Evolutionary conservation across 2,329 filamentous ascomycete species (phyloP).

Genomic region (Cylindrodendrum hubeiense): DNA sequence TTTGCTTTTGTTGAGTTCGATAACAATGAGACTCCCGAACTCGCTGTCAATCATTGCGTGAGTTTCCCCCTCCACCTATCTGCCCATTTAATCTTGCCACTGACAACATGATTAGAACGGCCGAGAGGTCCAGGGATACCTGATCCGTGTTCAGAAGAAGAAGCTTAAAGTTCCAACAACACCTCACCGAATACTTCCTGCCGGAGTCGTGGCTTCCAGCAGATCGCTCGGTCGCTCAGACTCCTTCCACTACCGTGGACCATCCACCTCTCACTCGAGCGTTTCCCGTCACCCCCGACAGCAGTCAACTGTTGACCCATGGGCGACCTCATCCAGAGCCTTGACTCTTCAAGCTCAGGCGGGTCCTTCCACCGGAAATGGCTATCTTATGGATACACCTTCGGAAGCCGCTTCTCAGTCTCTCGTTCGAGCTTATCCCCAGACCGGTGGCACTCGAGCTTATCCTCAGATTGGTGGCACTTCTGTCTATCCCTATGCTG

Average conservation of each 20-base stretch:
- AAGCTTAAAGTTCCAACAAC: neutral
- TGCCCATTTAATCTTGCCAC: neutral
- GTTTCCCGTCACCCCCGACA: neutral
- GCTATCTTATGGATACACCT: neutral
- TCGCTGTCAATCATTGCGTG: neutral
- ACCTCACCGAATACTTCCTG: neutral
- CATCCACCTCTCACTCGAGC: neutral
- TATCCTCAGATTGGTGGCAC: neutral
- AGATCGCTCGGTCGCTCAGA: neutral
- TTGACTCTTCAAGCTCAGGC: neutral
- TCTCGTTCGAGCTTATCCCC: neutral
- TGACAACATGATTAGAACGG: constrained; percentile 12
- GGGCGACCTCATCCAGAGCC: neutral
- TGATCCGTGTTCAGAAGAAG: constrained; percentile 8
- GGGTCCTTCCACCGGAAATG: neutral
- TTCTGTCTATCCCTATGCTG: too few relatives aligned
- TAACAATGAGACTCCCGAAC: neutral
- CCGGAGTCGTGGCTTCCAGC: neutral
- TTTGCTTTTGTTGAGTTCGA: constrained; percentile 54
- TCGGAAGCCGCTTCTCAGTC: neutral
- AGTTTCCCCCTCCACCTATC: neutral
- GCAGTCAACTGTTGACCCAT: neutral
- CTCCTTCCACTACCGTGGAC: neutral
- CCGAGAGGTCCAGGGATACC: neutral
- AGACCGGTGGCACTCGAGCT: neutral